Base-by-base conservation (phyloP, 1,284 basidiomycete genomes). In the Ganoderma sp. region DNA sequence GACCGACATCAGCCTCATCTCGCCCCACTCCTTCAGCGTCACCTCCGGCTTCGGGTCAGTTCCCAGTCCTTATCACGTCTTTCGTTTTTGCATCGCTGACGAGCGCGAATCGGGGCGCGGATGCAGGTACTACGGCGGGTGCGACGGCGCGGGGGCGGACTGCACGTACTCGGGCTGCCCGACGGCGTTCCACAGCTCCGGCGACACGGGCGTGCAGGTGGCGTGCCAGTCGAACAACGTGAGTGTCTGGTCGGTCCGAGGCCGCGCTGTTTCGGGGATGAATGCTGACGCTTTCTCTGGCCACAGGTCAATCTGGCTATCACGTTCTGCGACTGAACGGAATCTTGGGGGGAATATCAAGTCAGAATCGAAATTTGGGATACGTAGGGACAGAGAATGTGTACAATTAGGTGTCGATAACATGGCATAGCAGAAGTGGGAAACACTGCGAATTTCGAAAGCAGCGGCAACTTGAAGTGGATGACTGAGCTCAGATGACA, bases 1-100 rank as follows among this genome's bases (percentile, higher is more conserved):
- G 50, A 72, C 76, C 14, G 84, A 85, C 69, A 76, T 85, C 59
- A 83, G 82, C 67, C 75, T 85, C 70, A 85, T 85, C 52, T 0
- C 71, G 0, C 82, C 82, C 17, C 80, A 81, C 69, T 73, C 74
- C 2, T 78, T 78, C 71, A 79, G 77, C 68, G 80, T 80, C 39
- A 70, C 75, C 8, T 74, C 75, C 14, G 74, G 75, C 15, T 81
- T 81, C 73, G 72, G 72, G 74, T 78, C 62, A 25, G 45, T 63
- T n/a, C 25, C 14, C 28, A 22, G 8, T 9, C 17, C 6, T n/a
- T n/a, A n/a, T n/a, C n/a, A n/a, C n/a, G n/a, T n/a, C n/a, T n/a
- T n/a, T n/a, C n/a, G n/a, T n/a, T n/a, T n/a, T n/a, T n/a, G n/a
- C n/a, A n/a, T n/a, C n/a, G n/a, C n/a, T n/a, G n/a, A n/a, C n/a